phyloP scores from a whole-genome alignment of 352 stramenopile genomes.

The Pythium phragmiticola region DNA sequence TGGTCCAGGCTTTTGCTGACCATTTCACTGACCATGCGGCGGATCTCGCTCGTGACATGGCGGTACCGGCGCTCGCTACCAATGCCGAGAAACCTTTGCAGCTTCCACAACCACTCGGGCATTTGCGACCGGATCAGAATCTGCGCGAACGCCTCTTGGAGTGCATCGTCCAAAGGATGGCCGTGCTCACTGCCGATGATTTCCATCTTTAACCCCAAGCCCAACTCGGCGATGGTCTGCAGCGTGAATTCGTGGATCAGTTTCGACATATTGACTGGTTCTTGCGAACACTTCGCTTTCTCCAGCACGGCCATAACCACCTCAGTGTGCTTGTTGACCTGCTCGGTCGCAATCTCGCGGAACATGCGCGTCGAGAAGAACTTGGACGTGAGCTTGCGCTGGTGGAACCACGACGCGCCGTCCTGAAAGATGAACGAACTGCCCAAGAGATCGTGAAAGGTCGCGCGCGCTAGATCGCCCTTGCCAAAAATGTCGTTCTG shows the following conservation, averaged over 20 bases:
- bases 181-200: slow-evolving; percentile 4
- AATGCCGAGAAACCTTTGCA: slow-evolving; percentile 20
- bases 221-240: slow-evolving; percentile 30
- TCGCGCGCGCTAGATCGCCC: slow-evolving; percentile 4
- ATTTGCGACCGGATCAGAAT: slow-evolving; percentile 15
- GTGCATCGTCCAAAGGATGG: slow-evolving; percentile 15
- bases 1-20: slow-evolving; percentile 14
- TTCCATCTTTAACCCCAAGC: slow-evolving; percentile 27
- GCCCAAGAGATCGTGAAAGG: slow-evolving; percentile 23
- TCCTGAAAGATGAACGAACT: slow-evolving; percentile 25
- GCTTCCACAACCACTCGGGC: slow-evolving; percentile 21
- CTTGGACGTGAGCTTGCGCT: slow-evolving; percentile 23
- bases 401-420: slow-evolving; percentile 23
- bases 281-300: background rate
- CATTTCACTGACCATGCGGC: slow-evolving; percentile 17
- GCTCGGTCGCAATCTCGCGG: slow-evolving; percentile 10
- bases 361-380: slow-evolving; percentile 23
- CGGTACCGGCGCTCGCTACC: slow-evolving; percentile 18
- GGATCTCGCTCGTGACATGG: background rate
- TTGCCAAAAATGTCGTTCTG: slow-evolving; percentile 24
- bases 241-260: slow-evolving; percentile 28
- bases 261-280: slow-evolving; percentile 15
- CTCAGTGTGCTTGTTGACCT: slow-evolving; percentile 19
- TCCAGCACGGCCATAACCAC: slow-evolving; percentile 2
- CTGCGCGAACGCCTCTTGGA: slow-evolving; percentile 6